These are phyloP conservation scores for Eustoma russellianum DNA, from an alignment of 257 asterid genomes.

Conservation along the genomic window DNA sequence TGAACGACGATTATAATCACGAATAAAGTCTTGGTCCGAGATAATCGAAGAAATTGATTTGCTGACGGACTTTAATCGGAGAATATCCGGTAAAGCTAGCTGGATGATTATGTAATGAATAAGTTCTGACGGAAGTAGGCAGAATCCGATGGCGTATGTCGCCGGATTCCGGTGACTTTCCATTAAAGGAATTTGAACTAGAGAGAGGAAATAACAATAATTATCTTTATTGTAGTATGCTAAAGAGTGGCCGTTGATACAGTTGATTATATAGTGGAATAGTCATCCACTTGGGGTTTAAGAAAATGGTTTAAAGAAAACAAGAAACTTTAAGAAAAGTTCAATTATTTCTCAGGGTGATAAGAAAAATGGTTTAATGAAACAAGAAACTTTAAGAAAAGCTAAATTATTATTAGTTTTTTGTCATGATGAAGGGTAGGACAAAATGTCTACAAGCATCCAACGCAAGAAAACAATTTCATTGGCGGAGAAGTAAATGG, in stretches of 20 bases:
- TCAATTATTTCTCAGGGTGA: slow-evolving; percentile 1
- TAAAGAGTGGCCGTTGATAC: not conserved
- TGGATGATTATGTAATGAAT: slow-evolving; percentile 28
- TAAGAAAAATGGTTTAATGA: slow-evolving; percentile 3
- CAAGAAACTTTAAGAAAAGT: not conserved
- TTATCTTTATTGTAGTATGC: not conserved
- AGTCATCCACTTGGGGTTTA: slow-evolving; percentile 5
- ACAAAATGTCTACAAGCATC: slow-evolving; percentile 21
- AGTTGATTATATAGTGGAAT: slow-evolving; percentile 7
- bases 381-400: not conserved
- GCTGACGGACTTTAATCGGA: slow-evolving; percentile 24
- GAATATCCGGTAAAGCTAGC: slow-evolving; percentile 31
- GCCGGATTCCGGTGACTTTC: slow-evolving; percentile 22
- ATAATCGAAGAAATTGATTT: slow-evolving; percentile 19
- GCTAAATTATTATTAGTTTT: too few species aligned
- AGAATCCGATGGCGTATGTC: slow-evolving; percentile 28
- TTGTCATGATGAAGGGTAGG: slow-evolving; percentile 8
- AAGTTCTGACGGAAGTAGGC: slow-evolving; percentile 35
- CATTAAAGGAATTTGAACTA: slow-evolving; percentile 8
- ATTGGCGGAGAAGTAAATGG: slow-evolving; percentile 24
- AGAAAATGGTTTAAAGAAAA: slow-evolving; percentile 5
- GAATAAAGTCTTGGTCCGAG: slow-evolving; percentile 25
- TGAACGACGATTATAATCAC: slow-evolving; percentile 25
- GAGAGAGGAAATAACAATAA: not conserved
- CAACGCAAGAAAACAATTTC: slow-evolving; percentile 9